Evolutionary conservation across 108 stramenopile genomes (phyloP).

Genomic region (Nitzschia sp.): DNA sequence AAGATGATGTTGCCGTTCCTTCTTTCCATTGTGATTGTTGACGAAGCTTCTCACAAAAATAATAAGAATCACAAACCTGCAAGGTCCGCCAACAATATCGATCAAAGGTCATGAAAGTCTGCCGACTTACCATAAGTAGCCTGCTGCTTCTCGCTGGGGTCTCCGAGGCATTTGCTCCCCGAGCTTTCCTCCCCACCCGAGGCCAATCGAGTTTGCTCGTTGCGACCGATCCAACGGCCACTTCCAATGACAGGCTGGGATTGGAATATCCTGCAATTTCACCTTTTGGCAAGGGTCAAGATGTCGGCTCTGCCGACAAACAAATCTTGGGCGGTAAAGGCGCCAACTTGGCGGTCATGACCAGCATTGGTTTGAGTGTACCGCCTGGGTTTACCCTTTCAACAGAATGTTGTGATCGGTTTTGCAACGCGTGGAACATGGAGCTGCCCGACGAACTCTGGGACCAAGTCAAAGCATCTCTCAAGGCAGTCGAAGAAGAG

Average conservation of each 20-base stretch:
- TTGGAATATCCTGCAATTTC: slow-evolving; percentile 40
- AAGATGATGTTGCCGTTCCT: no score
- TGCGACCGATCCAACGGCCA: background rate
- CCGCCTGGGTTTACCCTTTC: slow-evolving; percentile 82
- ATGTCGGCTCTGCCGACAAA: slow-evolving; percentile 21
- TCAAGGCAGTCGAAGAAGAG: slow-evolving; percentile 46
- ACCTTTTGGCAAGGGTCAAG: slow-evolving; percentile 50
- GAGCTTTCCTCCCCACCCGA: background rate
- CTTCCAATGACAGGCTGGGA: slow-evolving; percentile 4
- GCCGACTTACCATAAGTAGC: background rate
- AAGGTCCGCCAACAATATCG: no score
- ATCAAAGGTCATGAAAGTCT: background rate
- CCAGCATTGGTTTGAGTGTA: slow-evolving; percentile 65
- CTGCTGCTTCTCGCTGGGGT: background rate
- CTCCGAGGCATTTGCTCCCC: background rate
- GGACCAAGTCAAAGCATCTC: slow-evolving; percentile 33
- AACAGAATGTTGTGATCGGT: slow-evolving; percentile 57
- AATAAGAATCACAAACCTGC: no score
- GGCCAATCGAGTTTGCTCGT: background rate
- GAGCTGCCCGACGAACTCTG: slow-evolving; percentile 48
- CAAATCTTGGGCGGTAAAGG: slow-evolving; percentile 75
- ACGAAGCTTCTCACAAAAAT: no score
- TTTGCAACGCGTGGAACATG: slow-evolving; percentile 31
- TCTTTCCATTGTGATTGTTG: no score
- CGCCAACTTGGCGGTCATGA: slow-evolving; percentile 73